Base-by-base conservation (phyloP, 495 filamentous ascomycete species). In the Sphaerosporella brunnea region DNA sequence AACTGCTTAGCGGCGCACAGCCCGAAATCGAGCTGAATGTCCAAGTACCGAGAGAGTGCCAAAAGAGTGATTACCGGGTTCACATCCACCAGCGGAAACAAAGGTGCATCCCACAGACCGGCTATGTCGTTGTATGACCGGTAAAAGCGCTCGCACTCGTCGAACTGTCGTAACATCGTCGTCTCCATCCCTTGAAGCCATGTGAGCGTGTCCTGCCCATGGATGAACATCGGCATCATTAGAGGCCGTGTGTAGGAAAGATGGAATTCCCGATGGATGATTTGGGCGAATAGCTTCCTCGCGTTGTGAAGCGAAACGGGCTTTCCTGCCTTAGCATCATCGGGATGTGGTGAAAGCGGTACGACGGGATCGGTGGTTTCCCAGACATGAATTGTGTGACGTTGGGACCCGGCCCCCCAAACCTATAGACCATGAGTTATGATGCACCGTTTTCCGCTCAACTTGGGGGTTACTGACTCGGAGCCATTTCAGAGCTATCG, bases 321-420 rank as follows among this genome's bases (percentile, higher is more conserved):
- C 21, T 53, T 45, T 3, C 42, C 26, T 5, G 35, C 35, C 8
- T 5, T 4, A 4, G 7, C 15, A 18, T 37, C 35, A 15, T 37
- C 35, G 7, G 51, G 26, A 16, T 58, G 35, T 26, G 35, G 25
- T 0, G 44, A 30, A 1, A 47, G 16, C 1, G 55, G 53, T 16
- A 26, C 24, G 7, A 43, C 20, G 5, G 18, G 18, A 11, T 50
- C 48, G 0, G 58, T 13, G 1, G n/a, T n/a, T n/a, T n/a, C n/a
- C n/a, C n/a, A n/a, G n/a, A n/a, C n/a, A n/a, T n/a, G n/a, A n/a
- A n/a, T n/a, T n/a, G n/a, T n/a, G n/a, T n/a, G n/a, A n/a, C n/a
- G n/a, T n/a, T n/a, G n/a, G n/a, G n/a, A n/a, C 16, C 56, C 56
- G 15, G 55, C 51, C 1, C 51, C 55, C 48, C 56, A 59, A 25